A percentile compares a stretch with the other conserved stretches of the same genome.
These are phyloP conservation scores for Astrocystis sublimbata DNA, from an alignment of 495 filamentous ascomycete species.

Conservation along the genomic window DNA sequence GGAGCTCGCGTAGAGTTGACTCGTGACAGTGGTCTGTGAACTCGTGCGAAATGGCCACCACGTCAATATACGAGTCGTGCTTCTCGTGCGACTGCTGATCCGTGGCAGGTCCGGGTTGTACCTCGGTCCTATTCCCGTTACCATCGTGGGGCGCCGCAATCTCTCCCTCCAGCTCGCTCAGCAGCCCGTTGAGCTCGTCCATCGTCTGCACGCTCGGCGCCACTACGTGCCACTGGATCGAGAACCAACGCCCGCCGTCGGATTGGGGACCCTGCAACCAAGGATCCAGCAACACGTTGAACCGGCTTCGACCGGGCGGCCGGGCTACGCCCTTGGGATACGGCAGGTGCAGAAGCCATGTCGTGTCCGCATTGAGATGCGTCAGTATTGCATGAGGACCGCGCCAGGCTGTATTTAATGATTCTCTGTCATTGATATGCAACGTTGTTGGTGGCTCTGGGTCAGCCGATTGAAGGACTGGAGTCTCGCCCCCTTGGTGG, in stretches of 20 bases:
- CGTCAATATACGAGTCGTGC: conserved; percentile 38
- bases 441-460: neutral
- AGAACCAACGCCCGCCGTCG: conserved; percentile 57
- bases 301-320: conserved; percentile 33
- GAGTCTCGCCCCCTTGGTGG: neutral
- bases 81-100: neutral
- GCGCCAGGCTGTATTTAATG: neutral
- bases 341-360: conserved; percentile 58
- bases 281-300: conserved; percentile 59
- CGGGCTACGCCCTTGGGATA: conserved; percentile 38
- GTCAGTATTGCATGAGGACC: conserved; percentile 50
- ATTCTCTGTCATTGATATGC: conserved; percentile 9
- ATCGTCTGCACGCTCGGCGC: conserved; percentile 47
- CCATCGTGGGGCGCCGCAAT: conserved; percentile 8
- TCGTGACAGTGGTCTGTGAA: conserved; percentile 62
- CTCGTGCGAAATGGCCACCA: conserved; percentile 53
- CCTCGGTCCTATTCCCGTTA: neutral
- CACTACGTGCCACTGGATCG: conserved; percentile 54
- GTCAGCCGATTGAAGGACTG: neutral
- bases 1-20: conserved; percentile 51
- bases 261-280: conserved; percentile 54
- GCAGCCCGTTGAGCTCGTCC: conserved; percentile 34
- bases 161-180: conserved; percentile 35
- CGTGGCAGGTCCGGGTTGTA: neutral
- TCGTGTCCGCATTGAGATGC: conserved; percentile 61